These are phyloP conservation scores for Cyclostephanos invisitatus DNA, from an alignment of 108 stramenopile species.

Conservation along the genomic window DNA sequence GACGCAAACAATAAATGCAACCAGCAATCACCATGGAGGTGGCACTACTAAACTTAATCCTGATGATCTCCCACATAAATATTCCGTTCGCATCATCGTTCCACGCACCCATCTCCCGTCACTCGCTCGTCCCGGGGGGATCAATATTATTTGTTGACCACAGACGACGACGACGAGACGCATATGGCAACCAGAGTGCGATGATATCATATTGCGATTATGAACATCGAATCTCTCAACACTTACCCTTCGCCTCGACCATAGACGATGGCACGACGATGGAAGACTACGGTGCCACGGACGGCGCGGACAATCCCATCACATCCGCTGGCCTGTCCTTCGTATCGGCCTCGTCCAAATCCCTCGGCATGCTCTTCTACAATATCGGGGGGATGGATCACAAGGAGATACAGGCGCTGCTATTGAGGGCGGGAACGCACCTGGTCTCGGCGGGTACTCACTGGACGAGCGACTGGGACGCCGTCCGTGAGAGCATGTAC, in stretches of 20 bases:
- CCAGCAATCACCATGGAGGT: not conserved
- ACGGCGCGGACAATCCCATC: slow-evolving; percentile 32
- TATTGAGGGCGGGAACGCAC: slow-evolving; percentile 29
- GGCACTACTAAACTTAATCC: not conserved
- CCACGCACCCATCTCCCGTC: not conserved
- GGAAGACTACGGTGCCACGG: not conserved
- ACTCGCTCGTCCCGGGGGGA: not conserved
- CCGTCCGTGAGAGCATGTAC: slow-evolving; percentile 25
- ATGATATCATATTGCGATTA: not conserved
- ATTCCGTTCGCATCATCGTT: not conserved
- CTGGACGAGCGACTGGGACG: slow-evolving; percentile 39
- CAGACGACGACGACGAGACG: too few species aligned
- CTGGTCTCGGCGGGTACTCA: slow-evolving; percentile 31
- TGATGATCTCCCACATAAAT: not conserved
- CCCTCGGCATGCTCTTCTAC: slow-evolving; percentile 53
- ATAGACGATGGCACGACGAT: not conserved
- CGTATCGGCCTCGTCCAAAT: slow-evolving; percentile 47
- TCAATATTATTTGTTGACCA: not conserved
- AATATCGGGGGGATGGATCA: slow-evolving; percentile 52
- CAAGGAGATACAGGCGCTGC: slow-evolving; percentile 50
- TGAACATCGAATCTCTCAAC: not conserved
- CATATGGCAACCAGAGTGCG: not conserved
- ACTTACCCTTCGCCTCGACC: not conserved
- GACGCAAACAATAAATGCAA: not conserved
- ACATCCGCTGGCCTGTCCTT: slow-evolving; percentile 48